A percentile compares a stretch with the other conserved stretches of the same genome.
phyloP scores from a whole-genome alignment of 495 filamentous ascomycete genomes.

The Hyaloscypha bicolor region DNA sequence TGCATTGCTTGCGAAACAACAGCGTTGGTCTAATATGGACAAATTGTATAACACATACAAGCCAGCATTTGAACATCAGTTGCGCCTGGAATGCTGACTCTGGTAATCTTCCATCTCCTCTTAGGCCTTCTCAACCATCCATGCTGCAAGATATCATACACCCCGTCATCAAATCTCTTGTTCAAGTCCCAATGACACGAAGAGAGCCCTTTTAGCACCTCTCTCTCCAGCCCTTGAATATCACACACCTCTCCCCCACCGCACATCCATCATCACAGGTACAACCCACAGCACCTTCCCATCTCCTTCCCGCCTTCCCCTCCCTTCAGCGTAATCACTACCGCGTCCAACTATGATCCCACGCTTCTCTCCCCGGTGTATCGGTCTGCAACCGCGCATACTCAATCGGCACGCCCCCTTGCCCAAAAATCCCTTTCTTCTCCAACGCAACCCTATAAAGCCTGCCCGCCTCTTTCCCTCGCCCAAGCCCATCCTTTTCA shows the following conservation, averaged over 20 bases:
- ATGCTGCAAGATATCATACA: not conserved
- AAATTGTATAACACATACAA: slow-evolving; percentile 27
- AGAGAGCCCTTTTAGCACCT: too few relatives aligned
- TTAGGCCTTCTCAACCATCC: not conserved
- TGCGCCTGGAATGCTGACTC: not conserved
- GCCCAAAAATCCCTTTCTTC: slow-evolving; percentile 75
- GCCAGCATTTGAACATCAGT: slow-evolving; percentile 15
- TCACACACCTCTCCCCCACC: too few relatives aligned
- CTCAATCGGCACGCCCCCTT: slow-evolving; percentile 75
- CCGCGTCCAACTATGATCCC: slow-evolving; percentile 74
- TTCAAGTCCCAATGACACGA: too few relatives aligned
- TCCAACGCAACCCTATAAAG: slow-evolving; percentile 83
- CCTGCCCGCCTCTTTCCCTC: slow-evolving; percentile 63
- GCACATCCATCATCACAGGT: not conserved
- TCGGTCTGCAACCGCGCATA: slow-evolving; percentile 85
- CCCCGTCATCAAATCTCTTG: not conserved
- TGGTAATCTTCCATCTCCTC: not conserved
- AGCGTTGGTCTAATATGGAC: slow-evolving; percentile 22
- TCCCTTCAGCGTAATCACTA: slow-evolving; percentile 10
- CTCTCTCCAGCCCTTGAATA: too few relatives aligned
- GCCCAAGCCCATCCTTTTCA: too few relatives aligned
- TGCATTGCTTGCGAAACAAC: slow-evolving; percentile 24
- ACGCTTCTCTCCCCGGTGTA: slow-evolving; percentile 67
- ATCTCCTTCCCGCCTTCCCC: not conserved
- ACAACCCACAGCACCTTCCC: not conserved